Evolutionary conservation across 208 protist genomes (phyloP).

Genomic region (Trypanosomatidae sp.): DNA sequence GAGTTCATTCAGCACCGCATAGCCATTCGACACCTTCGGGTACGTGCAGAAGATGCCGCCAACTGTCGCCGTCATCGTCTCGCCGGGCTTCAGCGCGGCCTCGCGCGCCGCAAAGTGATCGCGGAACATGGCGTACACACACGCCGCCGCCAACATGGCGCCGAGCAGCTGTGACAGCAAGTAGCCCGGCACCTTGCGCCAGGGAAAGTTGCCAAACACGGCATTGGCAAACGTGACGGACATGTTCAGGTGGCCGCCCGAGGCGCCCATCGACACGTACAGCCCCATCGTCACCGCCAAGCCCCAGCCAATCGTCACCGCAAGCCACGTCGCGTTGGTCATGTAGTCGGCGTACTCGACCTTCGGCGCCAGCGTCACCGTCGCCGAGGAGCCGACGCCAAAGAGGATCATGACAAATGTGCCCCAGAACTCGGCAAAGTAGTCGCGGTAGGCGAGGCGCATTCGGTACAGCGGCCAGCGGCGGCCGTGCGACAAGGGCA

Average conservation of each 20-base stretch:
- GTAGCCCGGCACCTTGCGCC: constrained; percentile 27
- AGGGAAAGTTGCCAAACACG: constrained; percentile 21
- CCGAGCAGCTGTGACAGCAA: constrained; percentile 24
- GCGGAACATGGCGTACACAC: constrained; percentile 21
- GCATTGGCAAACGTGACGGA: constrained; percentile 29
- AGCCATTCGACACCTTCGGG: constrained; percentile 10
- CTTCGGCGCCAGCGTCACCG: constrained; percentile 1
- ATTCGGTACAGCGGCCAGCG: constrained; percentile 16
- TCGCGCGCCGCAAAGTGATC: constrained; percentile 10
- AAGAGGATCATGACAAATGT: constrained; percentile 33
- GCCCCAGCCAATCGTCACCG: constrained; percentile 26
- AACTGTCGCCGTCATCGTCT: constrained; percentile 11
- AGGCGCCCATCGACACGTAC: constrained; percentile 23
- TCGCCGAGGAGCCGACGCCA: constrained; percentile 18
- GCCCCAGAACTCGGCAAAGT: constrained; percentile 36
- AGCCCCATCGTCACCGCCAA: constrained; percentile 21
- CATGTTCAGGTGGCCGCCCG: constrained; percentile 36
- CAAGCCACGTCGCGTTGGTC: constrained; percentile 9
- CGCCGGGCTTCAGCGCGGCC: constrained; percentile 1
- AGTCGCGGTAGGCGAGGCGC: constrained; percentile 19
- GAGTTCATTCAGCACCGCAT: constrained; percentile 19
- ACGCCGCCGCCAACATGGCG: constrained; percentile 14
- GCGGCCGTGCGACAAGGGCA: not conserved
- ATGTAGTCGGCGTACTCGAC: not conserved
- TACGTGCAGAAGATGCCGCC: constrained; percentile 39